These are phyloP conservation scores for Nakataea oryzae DNA, from an alignment of 2,329 filamentous ascomycete genomes.

Conservation along the genomic window DNA sequence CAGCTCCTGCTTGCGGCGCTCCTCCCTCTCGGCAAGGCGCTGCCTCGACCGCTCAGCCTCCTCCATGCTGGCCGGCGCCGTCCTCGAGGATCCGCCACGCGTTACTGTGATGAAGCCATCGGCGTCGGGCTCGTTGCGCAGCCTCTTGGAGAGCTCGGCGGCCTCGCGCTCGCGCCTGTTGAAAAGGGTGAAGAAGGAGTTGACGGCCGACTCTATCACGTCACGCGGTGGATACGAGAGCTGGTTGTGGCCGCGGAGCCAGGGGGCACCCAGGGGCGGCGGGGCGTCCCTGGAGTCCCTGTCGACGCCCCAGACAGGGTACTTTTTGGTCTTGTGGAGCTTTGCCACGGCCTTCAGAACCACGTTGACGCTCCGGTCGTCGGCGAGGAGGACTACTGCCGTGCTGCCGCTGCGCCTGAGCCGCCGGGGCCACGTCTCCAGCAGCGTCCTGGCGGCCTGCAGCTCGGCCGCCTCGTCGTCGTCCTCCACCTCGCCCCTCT, in stretches of 20 bases:
- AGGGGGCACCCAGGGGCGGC: constrained; percentile 40
- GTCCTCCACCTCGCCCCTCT: constrained; percentile 23
- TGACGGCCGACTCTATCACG: constrained; percentile 61
- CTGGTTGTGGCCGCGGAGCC: constrained; percentile 56
- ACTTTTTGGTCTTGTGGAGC: constrained; percentile 45
- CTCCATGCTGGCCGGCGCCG: constrained; percentile 62
- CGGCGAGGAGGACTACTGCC: constrained; percentile 75
- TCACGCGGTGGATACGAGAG: constrained; percentile 60
- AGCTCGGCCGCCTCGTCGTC: constrained; percentile 40
- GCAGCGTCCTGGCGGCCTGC: constrained; percentile 44
- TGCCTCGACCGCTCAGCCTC: constrained; percentile 52
- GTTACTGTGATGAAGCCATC: constrained; percentile 94
- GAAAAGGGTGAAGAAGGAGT: constrained; percentile 81
- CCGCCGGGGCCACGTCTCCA: constrained; percentile 61
- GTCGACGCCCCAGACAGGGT: constrained; percentile 59
- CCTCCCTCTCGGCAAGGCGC: constrained; percentile 53
- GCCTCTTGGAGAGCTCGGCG: constrained; percentile 48
- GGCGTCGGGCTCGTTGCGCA: constrained; percentile 75
- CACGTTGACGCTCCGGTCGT: constrained; percentile 65
- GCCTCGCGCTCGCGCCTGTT: constrained; percentile 58
- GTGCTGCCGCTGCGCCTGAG: constrained; percentile 66
- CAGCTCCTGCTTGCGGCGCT: constrained; percentile 47
- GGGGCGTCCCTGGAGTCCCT: constrained; percentile 46
- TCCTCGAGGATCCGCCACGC: constrained; percentile 61
- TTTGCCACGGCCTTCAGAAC: constrained; percentile 67